Base-by-base conservation (phyloP, 495 filamentous ascomycete genomes). In the Hypomontagnella monticulosa region DNA sequence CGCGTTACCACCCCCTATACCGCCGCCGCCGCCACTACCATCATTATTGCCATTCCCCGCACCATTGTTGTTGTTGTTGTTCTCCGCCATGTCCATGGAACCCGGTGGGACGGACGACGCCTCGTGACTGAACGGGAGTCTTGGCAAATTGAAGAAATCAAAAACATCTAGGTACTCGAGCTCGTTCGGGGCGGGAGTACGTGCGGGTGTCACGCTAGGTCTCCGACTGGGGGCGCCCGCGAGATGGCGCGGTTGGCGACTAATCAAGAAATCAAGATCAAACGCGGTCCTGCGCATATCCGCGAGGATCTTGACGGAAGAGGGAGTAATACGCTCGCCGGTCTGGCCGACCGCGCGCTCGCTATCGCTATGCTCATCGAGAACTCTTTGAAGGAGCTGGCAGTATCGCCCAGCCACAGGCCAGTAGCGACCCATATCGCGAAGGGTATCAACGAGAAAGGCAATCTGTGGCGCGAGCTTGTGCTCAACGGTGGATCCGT, bases 131-230 rank as follows among this genome's bases (percentile, higher is more conserved):
- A 81, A 72, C 3, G 90, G 88, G 6, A 95, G 78, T 14, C 91
- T 80, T 3, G 93, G 93, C 42, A 95, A 85, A 75, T 96, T 96
- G 80, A 96, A 97, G 77, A 93, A 96, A 61, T 93, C 91, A 73
- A 97, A 97, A 1, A 96, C 91, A 70, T 97, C 92, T n/a, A 96
- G 78, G 68, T 93, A 96, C 66, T 96, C 93, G 9, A 95, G 79
- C 55, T 96, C 91, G 71, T 93, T 91, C 7, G 89, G 85, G 8
- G 84, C 89, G n/a, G 87, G 87, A 55, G 85, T 92, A 23, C 86
- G 79, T 8, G 80, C 81, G 0, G 81, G 75, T 5, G 78, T 80
- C 63, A 74, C 76, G 68, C 78, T 81, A 1, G 76, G 74, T 14
- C 79, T 64, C 3, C 75, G 72, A 37, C 72, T 76, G 49, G 47